Percentiles rank a stretch among this genome's conserved stretches.
Conservation (phyloP, 306 rosid species). For the Castanea sativa region DNA sequence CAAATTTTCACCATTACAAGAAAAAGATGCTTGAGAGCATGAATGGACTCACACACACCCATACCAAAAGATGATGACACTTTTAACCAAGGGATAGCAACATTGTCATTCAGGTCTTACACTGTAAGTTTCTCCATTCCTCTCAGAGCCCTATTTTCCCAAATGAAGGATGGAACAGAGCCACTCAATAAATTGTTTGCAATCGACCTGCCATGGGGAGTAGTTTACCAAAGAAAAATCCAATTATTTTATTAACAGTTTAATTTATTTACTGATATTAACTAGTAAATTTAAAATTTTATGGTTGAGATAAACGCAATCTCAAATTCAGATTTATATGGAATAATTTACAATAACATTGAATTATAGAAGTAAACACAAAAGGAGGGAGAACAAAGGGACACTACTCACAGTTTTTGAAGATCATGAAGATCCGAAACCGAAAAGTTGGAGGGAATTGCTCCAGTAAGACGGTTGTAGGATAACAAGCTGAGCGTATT, state of each 20-base stretch:
- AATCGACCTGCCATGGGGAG: slow-evolving; percentile 69
- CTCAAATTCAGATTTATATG: neutral
- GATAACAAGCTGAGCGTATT: slow-evolving; percentile 60
- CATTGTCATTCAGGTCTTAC: slow-evolving; percentile 51
- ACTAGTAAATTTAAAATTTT: neutral
- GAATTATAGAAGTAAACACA: neutral
- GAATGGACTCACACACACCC: neutral
- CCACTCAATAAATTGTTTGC: slow-evolving; percentile 71
- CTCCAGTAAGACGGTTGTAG: slow-evolving; percentile 66
- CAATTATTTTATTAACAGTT: neutral
- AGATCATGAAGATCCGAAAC: slow-evolving; percentile 53
- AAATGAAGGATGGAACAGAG: slow-evolving; percentile 59
- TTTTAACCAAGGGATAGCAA: neutral
- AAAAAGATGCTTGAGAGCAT: too few relatives aligned
- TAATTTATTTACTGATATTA: slow-evolving; percentile 8
- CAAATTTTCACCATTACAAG: too few relatives aligned
- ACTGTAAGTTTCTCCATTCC: slow-evolving; percentile 37
- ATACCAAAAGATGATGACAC: too few relatives aligned
- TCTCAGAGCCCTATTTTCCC: slow-evolving; percentile 50
- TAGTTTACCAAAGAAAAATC: neutral
- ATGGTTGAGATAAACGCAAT: neutral
- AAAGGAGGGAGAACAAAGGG: neutral
- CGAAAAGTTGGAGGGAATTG: slow-evolving; percentile 61
- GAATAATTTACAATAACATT: neutral
- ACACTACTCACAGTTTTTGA: slow-evolving; percentile 68